phyloP scores from a whole-genome alignment of 345 rosid genomes.

The Syzygium jambos region DNA sequence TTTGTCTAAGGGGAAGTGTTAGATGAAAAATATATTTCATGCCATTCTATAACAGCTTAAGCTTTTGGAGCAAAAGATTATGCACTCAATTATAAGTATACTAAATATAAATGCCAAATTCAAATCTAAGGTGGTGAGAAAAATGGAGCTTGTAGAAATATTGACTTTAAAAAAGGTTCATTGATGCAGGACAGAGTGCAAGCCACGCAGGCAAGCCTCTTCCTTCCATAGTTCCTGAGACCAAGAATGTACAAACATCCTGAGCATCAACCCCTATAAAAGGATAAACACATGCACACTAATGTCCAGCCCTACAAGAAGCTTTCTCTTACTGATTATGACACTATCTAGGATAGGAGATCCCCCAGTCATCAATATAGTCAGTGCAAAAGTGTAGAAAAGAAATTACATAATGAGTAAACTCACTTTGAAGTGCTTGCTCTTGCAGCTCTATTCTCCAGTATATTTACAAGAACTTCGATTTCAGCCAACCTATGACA shows the following conservation, averaged over 20 bases:
- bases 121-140: background rate
- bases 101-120: background rate
- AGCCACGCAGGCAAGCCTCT: background rate
- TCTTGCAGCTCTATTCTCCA: constrained; percentile 70
- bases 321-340: background rate
- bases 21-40: background rate
- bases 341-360: background rate
- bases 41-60: background rate
- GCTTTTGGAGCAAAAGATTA: background rate
- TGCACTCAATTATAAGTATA: background rate
- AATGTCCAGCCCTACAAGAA: background rate
- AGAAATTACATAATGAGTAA: background rate
- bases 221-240: background rate
- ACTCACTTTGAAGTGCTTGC: constrained; percentile 77
- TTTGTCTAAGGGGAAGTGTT: background rate
- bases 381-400: background rate
- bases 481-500: constrained; percentile 68
- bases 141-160: background rate
- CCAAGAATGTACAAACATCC: background rate
- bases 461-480: constrained; percentile 70
- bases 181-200: background rate
- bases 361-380: background rate
- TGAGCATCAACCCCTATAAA: background rate
- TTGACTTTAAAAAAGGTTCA: background rate
- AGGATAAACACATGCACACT: background rate